A percentile compares a stretch with the other conserved stretches of the same genome.
These are phyloP conservation scores for Antitrichia curtipendula DNA, from an alignment of 225 moss, liverwort and hornwort genomes.

Conservation along the genomic window DNA sequence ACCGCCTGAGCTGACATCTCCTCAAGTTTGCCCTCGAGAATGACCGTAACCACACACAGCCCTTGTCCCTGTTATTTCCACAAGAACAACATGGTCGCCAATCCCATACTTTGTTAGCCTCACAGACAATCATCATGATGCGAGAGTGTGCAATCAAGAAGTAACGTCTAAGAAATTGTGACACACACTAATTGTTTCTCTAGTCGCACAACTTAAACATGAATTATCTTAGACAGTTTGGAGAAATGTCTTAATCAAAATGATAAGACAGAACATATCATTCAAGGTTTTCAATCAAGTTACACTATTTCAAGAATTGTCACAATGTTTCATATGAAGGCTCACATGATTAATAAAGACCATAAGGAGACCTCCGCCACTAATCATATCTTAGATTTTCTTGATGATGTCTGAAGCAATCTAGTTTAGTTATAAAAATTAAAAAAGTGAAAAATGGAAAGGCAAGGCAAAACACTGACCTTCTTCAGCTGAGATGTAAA, in stretches of 20 bases:
- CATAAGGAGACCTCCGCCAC: not conserved
- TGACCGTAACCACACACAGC: constrained; percentile 68
- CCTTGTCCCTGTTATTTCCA: constrained; percentile 61
- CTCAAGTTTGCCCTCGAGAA: constrained; percentile 75
- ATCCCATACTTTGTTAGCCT: not conserved
- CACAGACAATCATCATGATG: not conserved
- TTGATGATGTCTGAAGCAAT: not conserved
- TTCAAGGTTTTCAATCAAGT: not conserved
- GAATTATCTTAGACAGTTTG: not conserved
- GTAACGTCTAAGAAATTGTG: too few relatives aligned
- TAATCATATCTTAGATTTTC: too few relatives aligned
- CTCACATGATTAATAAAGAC: not conserved
- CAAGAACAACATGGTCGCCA: not conserved
- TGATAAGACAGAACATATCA: not conserved
- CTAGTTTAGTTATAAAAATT: not conserved
- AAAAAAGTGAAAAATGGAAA: not conserved
- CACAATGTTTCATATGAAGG: too few relatives aligned
- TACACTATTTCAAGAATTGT: not conserved
- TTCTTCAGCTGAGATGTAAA: constrained; percentile 91
- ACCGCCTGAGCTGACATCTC: constrained; percentile 51
- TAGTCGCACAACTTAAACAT: not conserved
- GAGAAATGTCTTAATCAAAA: not conserved
- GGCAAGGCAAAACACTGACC: constrained; percentile 6
- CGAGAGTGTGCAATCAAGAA: not conserved
- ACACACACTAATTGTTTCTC: not conserved